These are phyloP conservation scores for Mycosarcoma mackinlayi DNA, from an alignment of 1,284 basidiomycete genomes.

Conservation along the genomic window DNA sequence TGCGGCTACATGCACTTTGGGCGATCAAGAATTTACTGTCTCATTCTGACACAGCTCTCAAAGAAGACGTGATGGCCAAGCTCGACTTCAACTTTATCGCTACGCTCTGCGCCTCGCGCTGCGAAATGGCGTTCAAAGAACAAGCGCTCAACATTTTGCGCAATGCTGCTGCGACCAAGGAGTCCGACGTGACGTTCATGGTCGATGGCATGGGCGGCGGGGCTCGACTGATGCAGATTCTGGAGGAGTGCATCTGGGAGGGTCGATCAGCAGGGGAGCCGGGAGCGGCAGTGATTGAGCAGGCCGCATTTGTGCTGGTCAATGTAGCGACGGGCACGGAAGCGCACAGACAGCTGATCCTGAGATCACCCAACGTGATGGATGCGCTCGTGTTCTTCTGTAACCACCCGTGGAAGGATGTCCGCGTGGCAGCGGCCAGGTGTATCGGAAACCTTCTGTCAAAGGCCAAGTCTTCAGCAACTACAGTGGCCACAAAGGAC, in stretches of 20 bases:
- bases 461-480: slow-evolving; percentile 11
- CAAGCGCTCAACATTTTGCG: slow-evolving; percentile 63
- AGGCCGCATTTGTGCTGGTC: slow-evolving; percentile 58
- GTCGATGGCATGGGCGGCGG: slow-evolving; percentile 51
- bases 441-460: slow-evolving; percentile 40
- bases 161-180: slow-evolving; percentile 49
- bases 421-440: slow-evolving; percentile 40
- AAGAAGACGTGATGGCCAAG: slow-evolving; percentile 42
- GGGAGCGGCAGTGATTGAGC: slow-evolving; percentile 50
- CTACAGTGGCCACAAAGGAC: background rate
- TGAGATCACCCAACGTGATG: slow-evolving; percentile 54
- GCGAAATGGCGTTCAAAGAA: slow-evolving; percentile 49
- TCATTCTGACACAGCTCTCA: slow-evolving; percentile 40
- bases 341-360: slow-evolving; percentile 34
- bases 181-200: slow-evolving; percentile 53
- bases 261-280: slow-evolving; percentile 33
- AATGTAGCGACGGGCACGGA: slow-evolving; percentile 62
- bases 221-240: slow-evolving; percentile 36
- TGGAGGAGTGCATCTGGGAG: slow-evolving; percentile 58
- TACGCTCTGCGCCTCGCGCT: slow-evolving; percentile 14
- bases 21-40: slow-evolving; percentile 64
- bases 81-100: slow-evolving; percentile 39
- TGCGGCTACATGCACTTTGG: slow-evolving; percentile 61
- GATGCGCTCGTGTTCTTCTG: slow-evolving; percentile 56
- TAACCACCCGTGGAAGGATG: slow-evolving; percentile 45